Evolutionary conservation across 768 basidiomycete genomes (phyloP), one percentile per base, ranked within the genome.

Genomic region (Trametes cingulata): DNA sequence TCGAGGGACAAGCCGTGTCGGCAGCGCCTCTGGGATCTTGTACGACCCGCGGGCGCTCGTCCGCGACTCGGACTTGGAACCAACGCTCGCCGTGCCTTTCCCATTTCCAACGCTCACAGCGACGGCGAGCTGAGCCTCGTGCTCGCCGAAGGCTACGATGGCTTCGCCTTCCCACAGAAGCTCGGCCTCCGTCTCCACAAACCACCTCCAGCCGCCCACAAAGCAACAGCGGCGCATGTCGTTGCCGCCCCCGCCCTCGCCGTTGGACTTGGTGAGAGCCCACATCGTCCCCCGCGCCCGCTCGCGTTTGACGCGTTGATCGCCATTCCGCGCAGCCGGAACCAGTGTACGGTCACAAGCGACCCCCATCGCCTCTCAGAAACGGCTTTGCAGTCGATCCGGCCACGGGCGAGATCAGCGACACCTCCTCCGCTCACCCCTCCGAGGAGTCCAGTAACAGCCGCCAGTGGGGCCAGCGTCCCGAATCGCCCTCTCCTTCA

Each of bases 291-390:
- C 50, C 37, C 29, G 20, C 13, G 48, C 13, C 57, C 25, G n/a
- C 33, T 50, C 53, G 42, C 49, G 20, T 39, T 53, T 25, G 27
- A 47, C 62, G 62, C 52, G 52, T 65, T 63, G 56, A 51, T 57
- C 33, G 19, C 60, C 19, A 19, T 36, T 42, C 17, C 29, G 25
- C 55, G 46, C 65, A 82, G 80, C 80, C 79, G 52, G 77, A 80
- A 56, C 78, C 80, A 3, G 78, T 80, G 43, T 74, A 72, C 20
- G 73, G 72, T 19, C 70, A 69, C 59, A 73, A 78, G n/a, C 77
- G 88, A 36, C 85, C 89, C 7, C 85, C 84, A 14, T 91, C 90
- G 13, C 90, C 90, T 13, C 82, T 92, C 8, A 80, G 90, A 13
- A 86, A 90, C 64, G 81, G 80, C 29, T 82, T 81, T 64, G 73